A percentile compares a stretch with the other conserved stretches of the same genome.
Conservation (phyloP, 352 stramenopile species). For the Globisporangium perplexum region DNA sequence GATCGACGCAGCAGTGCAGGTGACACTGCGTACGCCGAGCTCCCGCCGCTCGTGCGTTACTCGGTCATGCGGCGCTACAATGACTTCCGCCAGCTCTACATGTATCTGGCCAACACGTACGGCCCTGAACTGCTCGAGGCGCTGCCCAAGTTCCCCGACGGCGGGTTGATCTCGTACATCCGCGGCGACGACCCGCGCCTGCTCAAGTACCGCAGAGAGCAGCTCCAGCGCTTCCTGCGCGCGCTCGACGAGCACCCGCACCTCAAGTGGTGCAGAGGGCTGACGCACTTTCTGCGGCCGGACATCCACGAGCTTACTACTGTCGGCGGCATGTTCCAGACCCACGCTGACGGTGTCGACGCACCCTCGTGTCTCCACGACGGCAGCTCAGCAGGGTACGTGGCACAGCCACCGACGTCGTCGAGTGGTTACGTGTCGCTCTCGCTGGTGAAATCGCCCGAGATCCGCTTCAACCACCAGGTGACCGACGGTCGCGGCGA, state of each 20-base stretch:
- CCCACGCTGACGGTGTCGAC: constrained; percentile 17
- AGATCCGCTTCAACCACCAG: constrained; percentile 71
- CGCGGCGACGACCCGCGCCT: constrained; percentile 68
- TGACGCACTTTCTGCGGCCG: constrained; percentile 57
- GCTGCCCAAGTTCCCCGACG: constrained; percentile 65
- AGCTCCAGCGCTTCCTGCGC: constrained; percentile 53
- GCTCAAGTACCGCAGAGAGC: constrained; percentile 57
- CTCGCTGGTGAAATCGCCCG: constrained; percentile 62
- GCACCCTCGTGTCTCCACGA: constrained; percentile 15
- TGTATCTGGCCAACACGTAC: constrained; percentile 48
- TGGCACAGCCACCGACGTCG: constrained; percentile 17
- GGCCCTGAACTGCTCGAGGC: constrained; percentile 31
- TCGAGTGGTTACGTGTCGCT: constrained; percentile 69
- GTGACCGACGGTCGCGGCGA: constrained; percentile 37
- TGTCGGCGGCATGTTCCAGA: constrained; percentile 25
- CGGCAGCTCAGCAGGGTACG: constrained; percentile 11
- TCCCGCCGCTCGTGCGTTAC: constrained; percentile 72
- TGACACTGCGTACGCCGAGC: constrained; percentile 23
- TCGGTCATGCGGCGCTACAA: constrained; percentile 77
- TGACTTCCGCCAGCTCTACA: constrained; percentile 65
- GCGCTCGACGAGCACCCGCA: constrained; percentile 55
- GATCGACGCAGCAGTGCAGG: constrained; percentile 8
- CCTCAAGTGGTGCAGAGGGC: constrained; percentile 48
- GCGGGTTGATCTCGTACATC: constrained; percentile 63
- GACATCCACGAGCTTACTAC: constrained; percentile 43